Percentiles rank a stretch among this genome's conserved stretches.
Evolutionary conservation across 2,329 filamentous ascomycete genomes (phyloP).

Genomic region (Aspergillus puulaauensis): DNA sequence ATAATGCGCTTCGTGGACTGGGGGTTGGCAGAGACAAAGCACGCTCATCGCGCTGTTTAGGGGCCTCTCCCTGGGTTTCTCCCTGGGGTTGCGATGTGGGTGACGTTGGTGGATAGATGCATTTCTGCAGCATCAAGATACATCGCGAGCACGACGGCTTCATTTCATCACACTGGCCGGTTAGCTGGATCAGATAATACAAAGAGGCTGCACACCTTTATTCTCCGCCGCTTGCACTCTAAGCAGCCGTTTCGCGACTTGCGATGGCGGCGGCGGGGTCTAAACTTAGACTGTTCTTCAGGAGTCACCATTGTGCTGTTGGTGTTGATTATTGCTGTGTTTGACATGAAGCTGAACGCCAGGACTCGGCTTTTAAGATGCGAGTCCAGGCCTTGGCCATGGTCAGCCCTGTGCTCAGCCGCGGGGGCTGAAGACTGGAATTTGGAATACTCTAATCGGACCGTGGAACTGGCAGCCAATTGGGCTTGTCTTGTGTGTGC

Average conservation of each 20-base stretch:
- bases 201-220: neutral
- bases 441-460: neutral
- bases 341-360: neutral
- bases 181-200: neutral
- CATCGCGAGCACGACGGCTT: slow-evolving; percentile 3
- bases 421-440: neutral
- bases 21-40: neutral
- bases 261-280: neutral
- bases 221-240: slow-evolving; percentile 1
- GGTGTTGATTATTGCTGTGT: neutral
- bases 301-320: neutral
- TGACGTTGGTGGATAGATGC: neutral
- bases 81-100: neutral
- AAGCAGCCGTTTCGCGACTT: slow-evolving; percentile 1
- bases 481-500: neutral
- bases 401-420: slow-evolving; percentile 5
- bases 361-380: neutral
- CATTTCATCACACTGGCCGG: neutral
- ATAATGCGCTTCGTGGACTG: neutral
- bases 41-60: neutral
- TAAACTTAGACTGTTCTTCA: neutral
- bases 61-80: neutral
- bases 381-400: neutral
- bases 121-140: neutral
- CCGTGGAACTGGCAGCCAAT: neutral